Evolutionary conservation across 2,329 filamentous ascomycete species (phyloP), one percentile per base, ranked within the genome.

Genomic region (Aspergillus sp.): DNA sequence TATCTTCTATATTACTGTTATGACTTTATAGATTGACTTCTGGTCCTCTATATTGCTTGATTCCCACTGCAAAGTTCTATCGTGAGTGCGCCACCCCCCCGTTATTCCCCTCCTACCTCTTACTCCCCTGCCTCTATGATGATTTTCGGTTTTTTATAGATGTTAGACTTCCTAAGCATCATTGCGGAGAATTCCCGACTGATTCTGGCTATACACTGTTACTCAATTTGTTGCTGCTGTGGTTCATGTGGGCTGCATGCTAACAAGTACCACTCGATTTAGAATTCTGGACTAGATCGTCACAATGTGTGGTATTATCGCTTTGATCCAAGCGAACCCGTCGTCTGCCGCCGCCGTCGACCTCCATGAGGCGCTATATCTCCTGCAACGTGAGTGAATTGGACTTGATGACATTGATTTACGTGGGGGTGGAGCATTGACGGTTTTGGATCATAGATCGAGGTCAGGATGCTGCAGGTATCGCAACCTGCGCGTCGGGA

Each of bases 391-490:
- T 67, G 57, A 64, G 64, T 65, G 36, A 28, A 4, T 5, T 9
- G 6, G 19, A 19, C 12, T 39, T 28, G 7, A 19, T 26, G 26
- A 32, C 30, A 10, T 27, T 5, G 19, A 19, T 19, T 19, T 19
- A 19, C 19, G 19, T 19, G 19, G 19, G 19, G 19, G 19, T 19
- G 34, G n/a, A 19, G 12, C 26, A 39, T 28, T 39, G 8, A 39
- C 36, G 26, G 68, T 4, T 48, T 33, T 53, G 30, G 29, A n/a
- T 44, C 30, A 45, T 46, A 67, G 64, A 89, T 64, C 79, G 86
- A 60, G 87, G 88, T 45, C 88, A 94, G 67, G 89, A 95, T 82
- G 89, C 89, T 43, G 86, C 83, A 46, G 89, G 89, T 53, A 91
- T 95, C 57, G 81, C 88, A 43, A 86, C 74, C 58, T 88, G 76